Base-by-base conservation (phyloP, 2,329 filamentous ascomycete species). In the Claviceps fusiformis region DNA sequence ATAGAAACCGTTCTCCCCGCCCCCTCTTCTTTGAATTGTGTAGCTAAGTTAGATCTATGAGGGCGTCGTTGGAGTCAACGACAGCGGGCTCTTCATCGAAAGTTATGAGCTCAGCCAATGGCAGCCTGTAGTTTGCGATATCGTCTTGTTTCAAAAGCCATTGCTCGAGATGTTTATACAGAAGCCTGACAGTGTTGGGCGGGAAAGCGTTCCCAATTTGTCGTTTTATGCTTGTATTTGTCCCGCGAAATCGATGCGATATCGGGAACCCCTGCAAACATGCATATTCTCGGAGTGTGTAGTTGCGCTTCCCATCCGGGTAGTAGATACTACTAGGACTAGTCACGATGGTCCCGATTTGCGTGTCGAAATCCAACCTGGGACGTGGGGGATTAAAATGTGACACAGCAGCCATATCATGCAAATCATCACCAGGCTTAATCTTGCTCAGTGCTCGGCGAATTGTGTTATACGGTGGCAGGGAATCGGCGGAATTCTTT, bases 151-250 rank as follows among this genome's bases (percentile, higher is more conserved):
- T 58, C 15, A 78, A 64, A 1, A 82, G 62, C 68, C 73, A 78
- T 8, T 64, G 58, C 19, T 73, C 66, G 9, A 82, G 61, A 51
- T 79, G 75, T n/a, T 65, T 63, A 58, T 76, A 80, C 0, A 82
- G 62, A 0, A 74, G 67, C 31, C 69, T 68, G 3, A 80, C 80
- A 0, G 78, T 75, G 33, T 70, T 70, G 0, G 87, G 81, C 0
- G 89, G 86, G 17, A 92, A 89, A 0, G 87, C 88, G 62, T 93
- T 92, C 0, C 88, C 88, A 59, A 92, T 87, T 64, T 90, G 86
- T 59, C 73, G 77, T 60, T 78, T 78, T 17, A 80, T 69, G 15
- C 63, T 66, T 0, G 65, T 68, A 19, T 67, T 65, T 0, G 66
- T 71, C 0, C 68, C 69, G 0, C 69, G 58, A 62, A 92, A 91